Conservation (phyloP, 2,329 filamentous ascomycete species). For the Colletotrichum sp. region DNA sequence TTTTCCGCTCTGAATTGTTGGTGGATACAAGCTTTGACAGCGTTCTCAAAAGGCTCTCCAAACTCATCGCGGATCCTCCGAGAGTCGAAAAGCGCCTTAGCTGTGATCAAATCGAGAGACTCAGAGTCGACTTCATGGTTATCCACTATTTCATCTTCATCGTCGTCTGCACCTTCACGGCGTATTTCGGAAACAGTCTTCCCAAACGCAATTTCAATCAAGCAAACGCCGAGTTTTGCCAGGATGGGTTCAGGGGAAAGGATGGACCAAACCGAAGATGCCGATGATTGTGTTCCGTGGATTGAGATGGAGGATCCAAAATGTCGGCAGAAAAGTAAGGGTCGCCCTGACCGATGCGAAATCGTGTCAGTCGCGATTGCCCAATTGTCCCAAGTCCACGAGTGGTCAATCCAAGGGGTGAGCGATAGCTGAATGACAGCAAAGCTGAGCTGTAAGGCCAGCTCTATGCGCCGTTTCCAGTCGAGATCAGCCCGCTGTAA, state of each 20-base stretch:
- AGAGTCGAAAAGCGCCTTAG: neutral
- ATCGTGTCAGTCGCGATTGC: neutral
- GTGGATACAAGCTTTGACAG: neutral
- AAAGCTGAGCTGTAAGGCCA: neutral
- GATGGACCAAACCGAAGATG: neutral
- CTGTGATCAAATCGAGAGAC: neutral
- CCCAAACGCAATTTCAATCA: neutral
- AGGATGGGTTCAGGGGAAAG: neutral
- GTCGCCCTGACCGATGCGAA: neutral
- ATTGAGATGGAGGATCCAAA: neutral
- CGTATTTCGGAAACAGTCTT: neutral
- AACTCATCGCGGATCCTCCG: neutral
- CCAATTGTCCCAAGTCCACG: neutral
- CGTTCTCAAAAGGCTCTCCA: neutral
- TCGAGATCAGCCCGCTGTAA: neutral
- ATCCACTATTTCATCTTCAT: neutral
- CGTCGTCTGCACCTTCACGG: neutral
- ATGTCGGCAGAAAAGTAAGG: neutral
- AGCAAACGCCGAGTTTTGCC: neutral
- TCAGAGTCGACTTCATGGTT: neutral
- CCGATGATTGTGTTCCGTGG: rapidly evolving
- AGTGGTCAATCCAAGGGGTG: neutral
- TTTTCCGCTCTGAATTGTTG: neutral
- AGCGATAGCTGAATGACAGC: neutral
- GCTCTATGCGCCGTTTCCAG: neutral